phyloP scores from a whole-genome alignment of 2,329 filamentous ascomycete species.

The Diaporthe citriasiana region DNA sequence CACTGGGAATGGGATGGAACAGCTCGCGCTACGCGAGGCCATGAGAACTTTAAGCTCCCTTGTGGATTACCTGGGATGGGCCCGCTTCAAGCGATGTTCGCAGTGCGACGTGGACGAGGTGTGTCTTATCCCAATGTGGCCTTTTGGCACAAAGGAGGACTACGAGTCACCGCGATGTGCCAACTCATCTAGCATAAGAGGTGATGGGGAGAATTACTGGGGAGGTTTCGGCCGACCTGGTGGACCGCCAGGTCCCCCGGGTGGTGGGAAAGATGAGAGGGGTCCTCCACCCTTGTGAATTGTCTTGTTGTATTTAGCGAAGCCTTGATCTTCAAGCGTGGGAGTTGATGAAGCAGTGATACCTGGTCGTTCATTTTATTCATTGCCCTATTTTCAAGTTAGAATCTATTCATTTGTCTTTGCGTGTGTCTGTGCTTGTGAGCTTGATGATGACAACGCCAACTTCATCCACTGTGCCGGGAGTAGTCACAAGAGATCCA shows the following conservation, averaged over 20 bases:
- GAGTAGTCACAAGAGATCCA: too few species aligned
- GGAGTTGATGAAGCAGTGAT: conserved; percentile 8
- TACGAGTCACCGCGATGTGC: conserved; percentile 44
- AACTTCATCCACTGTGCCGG: not conserved
- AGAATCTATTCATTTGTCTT: not conserved
- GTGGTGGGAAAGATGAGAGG: conserved; percentile 27
- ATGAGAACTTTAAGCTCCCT: conserved; percentile 30
- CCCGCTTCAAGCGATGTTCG: conserved; percentile 45
- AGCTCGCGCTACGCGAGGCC: not conserved
- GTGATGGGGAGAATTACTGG: conserved; percentile 42
- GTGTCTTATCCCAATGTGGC: conserved; percentile 46
- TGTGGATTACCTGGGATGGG: conserved; percentile 41
- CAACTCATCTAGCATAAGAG: conserved; percentile 37
- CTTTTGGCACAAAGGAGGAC: conserved; percentile 41
- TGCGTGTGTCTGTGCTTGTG: not conserved
- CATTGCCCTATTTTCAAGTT: not conserved
- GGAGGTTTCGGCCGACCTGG: conserved; percentile 33
- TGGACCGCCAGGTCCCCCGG: not conserved
- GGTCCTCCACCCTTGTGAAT: not conserved
- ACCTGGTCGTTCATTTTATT: not conserved
- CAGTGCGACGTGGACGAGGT: conserved; percentile 43
- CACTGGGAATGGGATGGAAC: not conserved
- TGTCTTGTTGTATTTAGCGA: not conserved
- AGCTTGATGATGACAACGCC: too few species aligned
- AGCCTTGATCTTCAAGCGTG: not conserved